These are phyloP conservation scores for Fusarium drepaniforme DNA, from an alignment of 2,329 filamentous ascomycete genomes.

Conservation along the genomic window DNA sequence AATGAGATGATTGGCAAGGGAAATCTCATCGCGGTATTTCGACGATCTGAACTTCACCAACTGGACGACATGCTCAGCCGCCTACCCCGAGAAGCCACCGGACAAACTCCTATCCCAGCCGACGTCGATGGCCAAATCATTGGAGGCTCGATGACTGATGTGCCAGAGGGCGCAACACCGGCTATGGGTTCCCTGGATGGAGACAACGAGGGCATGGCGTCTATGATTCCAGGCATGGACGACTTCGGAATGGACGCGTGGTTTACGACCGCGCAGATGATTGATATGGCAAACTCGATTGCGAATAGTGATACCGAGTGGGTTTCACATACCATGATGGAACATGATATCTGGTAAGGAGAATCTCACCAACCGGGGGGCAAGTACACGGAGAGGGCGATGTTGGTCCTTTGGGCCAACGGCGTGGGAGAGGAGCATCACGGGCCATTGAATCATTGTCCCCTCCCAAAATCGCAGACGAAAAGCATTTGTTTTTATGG, in stretches of 20 bases:
- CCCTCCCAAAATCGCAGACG: not conserved
- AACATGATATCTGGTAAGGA: slow-evolving; percentile 56
- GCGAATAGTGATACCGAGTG: slow-evolving; percentile 58
- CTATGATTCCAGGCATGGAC: slow-evolving; percentile 34
- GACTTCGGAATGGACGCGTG: slow-evolving; percentile 47
- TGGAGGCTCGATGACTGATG: slow-evolving; percentile 4
- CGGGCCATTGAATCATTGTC: not conserved
- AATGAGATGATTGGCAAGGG: slow-evolving; percentile 61
- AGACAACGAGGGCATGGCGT: slow-evolving; percentile 32
- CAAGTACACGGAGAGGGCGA: not conserved
- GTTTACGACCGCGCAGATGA: slow-evolving; percentile 59
- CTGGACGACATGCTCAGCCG: slow-evolving; percentile 54
- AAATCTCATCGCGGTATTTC: slow-evolving; percentile 59
- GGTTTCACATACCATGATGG: slow-evolving; percentile 59
- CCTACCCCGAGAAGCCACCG: slow-evolving; percentile 30
- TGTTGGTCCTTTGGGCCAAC: not conserved
- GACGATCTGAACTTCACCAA: slow-evolving; percentile 59
- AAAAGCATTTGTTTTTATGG: not conserved
- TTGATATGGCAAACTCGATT: slow-evolving; percentile 62
- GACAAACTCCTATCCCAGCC: not conserved
- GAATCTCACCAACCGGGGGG: too few relatives aligned
- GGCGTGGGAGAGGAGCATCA: not conserved
- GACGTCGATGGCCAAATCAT: slow-evolving; percentile 30
- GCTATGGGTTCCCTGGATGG: slow-evolving; percentile 11
- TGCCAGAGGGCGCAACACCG: not conserved